Evolutionary conservation across 73 alveolate species (phyloP), one percentile per base, ranked within the genome.

Genomic region (Paramecium tetraurelia): DNA sequence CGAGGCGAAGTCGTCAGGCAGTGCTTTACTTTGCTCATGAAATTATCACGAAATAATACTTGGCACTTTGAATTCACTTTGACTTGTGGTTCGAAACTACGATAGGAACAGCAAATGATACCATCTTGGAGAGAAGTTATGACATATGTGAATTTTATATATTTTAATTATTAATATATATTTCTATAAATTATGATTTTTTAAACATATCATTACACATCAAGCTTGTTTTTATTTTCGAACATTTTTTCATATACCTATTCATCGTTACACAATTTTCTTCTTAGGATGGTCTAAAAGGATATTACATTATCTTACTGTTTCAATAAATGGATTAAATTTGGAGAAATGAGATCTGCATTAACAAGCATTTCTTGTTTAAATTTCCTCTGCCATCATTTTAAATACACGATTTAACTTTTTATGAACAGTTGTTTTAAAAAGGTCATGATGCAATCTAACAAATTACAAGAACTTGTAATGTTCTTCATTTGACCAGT

Each of bases 191-290:
- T 31, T 63, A 63, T 63, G 84, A 63, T 63, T 63, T 63, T 48
- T 53, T 53, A 20, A 63, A 27, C 41, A 63, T 63, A 27, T 31
- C 84, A 63, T 31, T 63, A 63, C 46, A 63, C 84, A 63, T 63
- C 84, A 63, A 27, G 46, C 24, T 63, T 33, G 46, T 63, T 63
- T 33, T 33, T 63, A 63, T 63, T 43, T 43, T 80, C 76, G 14
- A 80, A 80, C 90, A 80, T 80, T 48, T 80, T 80, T 48, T 80
- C 90, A 80, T 80, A 80, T 7, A 80, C 90, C 5, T 80, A 7
- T 43, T 43, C 90, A 46, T 80, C 69, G 8, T 53, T 53, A 18
- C 69, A 53, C 69, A 53, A 53, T 53, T 53, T 53, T 18, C 69
- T 53, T 53, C 69, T 53, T 18, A 53, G 14, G 33, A 53, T 53